These are phyloP conservation scores for Aspergillus cavernicola DNA, from an alignment of 495 filamentous ascomycete species.

Conservation along the genomic window DNA sequence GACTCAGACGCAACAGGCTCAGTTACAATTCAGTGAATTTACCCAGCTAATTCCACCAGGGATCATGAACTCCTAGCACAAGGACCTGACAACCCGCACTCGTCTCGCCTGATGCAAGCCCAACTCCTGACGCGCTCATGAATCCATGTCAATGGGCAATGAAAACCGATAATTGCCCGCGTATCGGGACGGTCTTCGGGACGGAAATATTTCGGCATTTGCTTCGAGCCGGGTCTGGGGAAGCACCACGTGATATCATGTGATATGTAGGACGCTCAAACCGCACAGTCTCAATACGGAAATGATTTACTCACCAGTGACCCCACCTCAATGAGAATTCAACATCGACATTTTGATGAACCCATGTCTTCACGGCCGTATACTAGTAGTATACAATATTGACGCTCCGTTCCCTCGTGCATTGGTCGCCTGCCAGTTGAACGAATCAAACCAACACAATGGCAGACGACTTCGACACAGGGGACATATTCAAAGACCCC, in stretches of 20 bases:
- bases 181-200: conserved; percentile 6
- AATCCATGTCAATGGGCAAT: too few species aligned
- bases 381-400: neutral
- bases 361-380: neutral
- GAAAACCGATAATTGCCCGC: conserved; percentile 19
- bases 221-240: conserved; percentile 4
- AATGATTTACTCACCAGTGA: neutral
- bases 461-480: conserved; percentile 36
- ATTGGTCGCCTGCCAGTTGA: neutral
- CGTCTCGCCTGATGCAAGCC: neutral
- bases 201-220: conserved; percentile 8
- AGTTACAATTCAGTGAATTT: neutral
- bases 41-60: neutral
- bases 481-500: conserved; percentile 73
- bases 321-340: conserved; percentile 11
- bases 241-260: conserved; percentile 21
- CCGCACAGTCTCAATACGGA: neutral
- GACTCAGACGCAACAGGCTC: neutral
- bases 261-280: neutral
- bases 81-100: neutral
- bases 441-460: neutral
- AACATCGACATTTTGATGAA: neutral
- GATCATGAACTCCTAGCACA: neutral
- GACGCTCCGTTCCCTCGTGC: neutral
- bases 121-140: too few species aligned